Percentiles rank a stretch among this genome's conserved stretches.
phyloP scores from a whole-genome alignment of 2,329 filamentous ascomycete genomes.

The Lecanosticta acicola region DNA sequence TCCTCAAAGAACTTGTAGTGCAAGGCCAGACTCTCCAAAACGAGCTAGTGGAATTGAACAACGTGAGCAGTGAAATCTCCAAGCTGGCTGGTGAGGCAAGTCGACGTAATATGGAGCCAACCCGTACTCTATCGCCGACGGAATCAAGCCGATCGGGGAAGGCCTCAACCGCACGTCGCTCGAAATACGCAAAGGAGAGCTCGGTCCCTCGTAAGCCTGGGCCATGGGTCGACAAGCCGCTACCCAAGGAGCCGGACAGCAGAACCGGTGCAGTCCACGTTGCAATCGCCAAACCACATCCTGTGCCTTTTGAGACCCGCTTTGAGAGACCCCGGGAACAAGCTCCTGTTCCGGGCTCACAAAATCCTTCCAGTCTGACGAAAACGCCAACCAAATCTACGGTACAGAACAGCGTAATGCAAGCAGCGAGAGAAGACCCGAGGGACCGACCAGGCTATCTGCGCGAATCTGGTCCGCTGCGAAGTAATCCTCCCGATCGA shows the following conservation, averaged over 20 bases:
- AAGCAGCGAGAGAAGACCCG: not conserved
- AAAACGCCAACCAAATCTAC: conserved; percentile 4
- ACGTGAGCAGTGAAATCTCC: conserved; percentile 79
- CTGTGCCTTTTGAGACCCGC: conserved; percentile 18
- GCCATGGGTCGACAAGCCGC: conserved; percentile 20
- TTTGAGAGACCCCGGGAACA: conserved; percentile 21
- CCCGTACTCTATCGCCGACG: conserved; percentile 13
- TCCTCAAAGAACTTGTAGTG: conserved; percentile 70
- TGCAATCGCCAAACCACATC: conserved; percentile 18
- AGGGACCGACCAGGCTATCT: conserved; percentile 16
- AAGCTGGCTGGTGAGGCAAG: conserved; percentile 77
- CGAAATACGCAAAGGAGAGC: conserved; percentile 14
- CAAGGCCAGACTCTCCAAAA: conserved; percentile 64
- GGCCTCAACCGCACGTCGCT: conserved; percentile 10
- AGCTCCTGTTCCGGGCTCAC: conserved; percentile 12
- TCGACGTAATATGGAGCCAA: conserved; percentile 51
- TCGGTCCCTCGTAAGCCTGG: conserved; percentile 9
- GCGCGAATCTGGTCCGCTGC: conserved; percentile 19
- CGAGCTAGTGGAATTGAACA: conserved; percentile 64
- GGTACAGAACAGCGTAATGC: conserved; percentile 13
- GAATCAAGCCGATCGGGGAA: conserved; percentile 1
- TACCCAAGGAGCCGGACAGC: conserved; percentile 15
- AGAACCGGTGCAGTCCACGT: conserved; percentile 5
- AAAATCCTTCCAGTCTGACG: conserved; percentile 5
- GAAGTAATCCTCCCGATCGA: conserved; percentile 24